Conservation (phyloP, 257 asterid species). For the Galeopsis tetrahit region DNA sequence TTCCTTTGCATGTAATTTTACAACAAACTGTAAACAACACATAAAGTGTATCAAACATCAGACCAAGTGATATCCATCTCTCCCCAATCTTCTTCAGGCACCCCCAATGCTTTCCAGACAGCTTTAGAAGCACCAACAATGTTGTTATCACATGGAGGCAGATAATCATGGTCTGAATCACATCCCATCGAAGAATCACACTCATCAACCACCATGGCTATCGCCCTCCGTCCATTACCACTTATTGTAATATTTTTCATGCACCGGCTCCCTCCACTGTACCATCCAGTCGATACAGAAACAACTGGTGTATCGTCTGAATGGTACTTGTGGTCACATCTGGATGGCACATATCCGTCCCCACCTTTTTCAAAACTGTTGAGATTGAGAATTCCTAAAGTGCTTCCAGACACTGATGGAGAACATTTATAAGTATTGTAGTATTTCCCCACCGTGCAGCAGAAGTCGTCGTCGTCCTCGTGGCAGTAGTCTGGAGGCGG, state of each 20-base stretch:
- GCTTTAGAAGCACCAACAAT: conserved; percentile 41
- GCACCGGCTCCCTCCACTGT: conserved; percentile 38
- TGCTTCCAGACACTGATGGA: conserved; percentile 35
- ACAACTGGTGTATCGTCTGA: conserved; percentile 42
- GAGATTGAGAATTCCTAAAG: conserved; percentile 41
- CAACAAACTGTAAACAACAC: too few relatives aligned
- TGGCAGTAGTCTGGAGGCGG: conserved; percentile 28
- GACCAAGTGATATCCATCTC: conserved; percentile 42
- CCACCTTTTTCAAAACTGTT: conserved; percentile 39
- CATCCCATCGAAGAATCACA: conserved; percentile 53
- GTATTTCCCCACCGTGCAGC: conserved; percentile 33
- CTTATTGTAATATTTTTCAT: conserved; percentile 31
- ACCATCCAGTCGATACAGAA: conserved; percentile 47
- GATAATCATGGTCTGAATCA: conserved; percentile 41
- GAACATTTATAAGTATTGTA: conserved; percentile 42
- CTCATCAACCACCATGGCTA: conserved; percentile 50
- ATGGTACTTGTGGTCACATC: conserved; percentile 43
- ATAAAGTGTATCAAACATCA: conserved; percentile 29
- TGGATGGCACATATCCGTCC: conserved; percentile 43
- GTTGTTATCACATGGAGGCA: conserved; percentile 50
- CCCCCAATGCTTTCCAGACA: conserved; percentile 40
- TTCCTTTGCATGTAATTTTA: not conserved
- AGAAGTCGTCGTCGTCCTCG: conserved; percentile 27
- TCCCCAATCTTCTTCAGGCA: conserved; percentile 38
- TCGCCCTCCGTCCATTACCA: conserved; percentile 41